Conservation (phyloP, 805 yeast genomes). For the Candida parachauliodes region DNA sequence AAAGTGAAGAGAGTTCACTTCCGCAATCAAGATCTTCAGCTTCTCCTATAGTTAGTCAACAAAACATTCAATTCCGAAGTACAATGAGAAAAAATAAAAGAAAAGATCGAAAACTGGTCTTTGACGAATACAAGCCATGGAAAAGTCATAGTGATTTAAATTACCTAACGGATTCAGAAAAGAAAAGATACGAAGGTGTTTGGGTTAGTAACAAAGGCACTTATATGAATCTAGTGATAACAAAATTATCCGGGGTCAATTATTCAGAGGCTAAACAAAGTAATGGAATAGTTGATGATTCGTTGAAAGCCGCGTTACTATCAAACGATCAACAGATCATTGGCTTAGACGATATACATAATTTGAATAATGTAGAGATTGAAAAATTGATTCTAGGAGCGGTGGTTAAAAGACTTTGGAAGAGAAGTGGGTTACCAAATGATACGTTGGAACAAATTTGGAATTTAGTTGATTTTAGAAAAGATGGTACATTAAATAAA, state of each 20-base stretch:
- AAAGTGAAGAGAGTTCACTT: conserved; percentile 1
- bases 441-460: conserved; percentile 58
- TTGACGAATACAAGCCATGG: conserved; percentile 93
- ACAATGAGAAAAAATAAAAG: conserved; percentile 47
- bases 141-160: conserved; percentile 67
- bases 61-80: conserved; percentile 42
- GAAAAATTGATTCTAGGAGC: conserved; percentile 47
- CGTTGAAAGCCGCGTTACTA: conserved; percentile 31
- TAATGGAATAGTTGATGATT: conserved; percentile 15
- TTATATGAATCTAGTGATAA: conserved; percentile 43
- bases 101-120: conserved; percentile 41
- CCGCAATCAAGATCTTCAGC: not conserved
- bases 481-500: conserved; percentile 73
- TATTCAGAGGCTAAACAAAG: conserved; percentile 2
- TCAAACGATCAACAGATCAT: conserved; percentile 20
- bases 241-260: conserved; percentile 27
- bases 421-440: conserved; percentile 65
- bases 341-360: conserved; percentile 28
- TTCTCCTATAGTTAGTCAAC: conserved; percentile 11
- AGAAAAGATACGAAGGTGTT: conserved; percentile 87
- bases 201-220: conserved; percentile 87
- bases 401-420: conserved; percentile 79
- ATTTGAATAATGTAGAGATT: conserved; percentile 22
- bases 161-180: conserved; percentile 56
- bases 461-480: conserved; percentile 63